phyloP scores from a whole-genome alignment of 2,329 filamentous ascomycete genomes.

The Alternaria conjuncta region DNA sequence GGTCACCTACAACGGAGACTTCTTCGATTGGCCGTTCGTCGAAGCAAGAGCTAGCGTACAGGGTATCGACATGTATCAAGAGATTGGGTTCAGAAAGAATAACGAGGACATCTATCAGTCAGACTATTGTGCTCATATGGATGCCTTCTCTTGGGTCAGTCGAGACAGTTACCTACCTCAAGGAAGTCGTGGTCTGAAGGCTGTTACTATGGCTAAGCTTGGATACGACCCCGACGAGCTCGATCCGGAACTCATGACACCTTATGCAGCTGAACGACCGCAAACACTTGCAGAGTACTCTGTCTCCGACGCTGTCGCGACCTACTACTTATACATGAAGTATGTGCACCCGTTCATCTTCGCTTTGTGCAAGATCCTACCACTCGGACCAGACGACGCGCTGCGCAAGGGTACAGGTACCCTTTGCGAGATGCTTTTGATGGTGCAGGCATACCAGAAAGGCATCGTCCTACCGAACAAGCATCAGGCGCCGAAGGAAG shows the following conservation, averaged over 20 bases:
- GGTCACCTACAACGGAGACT: slow-evolving; percentile 99
- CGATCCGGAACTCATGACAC: slow-evolving; percentile 96
- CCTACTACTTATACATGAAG: slow-evolving; percentile 99
- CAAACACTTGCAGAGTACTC: slow-evolving; percentile 97
- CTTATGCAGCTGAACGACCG: slow-evolving; percentile 82
- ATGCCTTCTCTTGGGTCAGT: slow-evolving; percentile 98
- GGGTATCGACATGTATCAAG: slow-evolving; percentile 98
- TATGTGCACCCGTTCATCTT: slow-evolving; percentile 99
- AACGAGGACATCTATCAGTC: slow-evolving; percentile 96
- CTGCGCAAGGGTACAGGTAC: slow-evolving; percentile 96
- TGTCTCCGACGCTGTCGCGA: slow-evolving; percentile 97
- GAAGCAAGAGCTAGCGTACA: slow-evolving; percentile 91
- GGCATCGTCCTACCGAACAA: slow-evolving; percentile 96
- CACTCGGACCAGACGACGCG: slow-evolving; percentile 89
- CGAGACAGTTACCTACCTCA: slow-evolving; percentile 97
- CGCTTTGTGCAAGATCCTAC: slow-evolving; percentile 95
- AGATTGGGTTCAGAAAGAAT: slow-evolving; percentile 96
- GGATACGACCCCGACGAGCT: slow-evolving; percentile 98
- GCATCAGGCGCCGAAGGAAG: slow-evolving; percentile 85
- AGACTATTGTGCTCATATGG: slow-evolving; percentile 96
- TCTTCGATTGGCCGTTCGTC: slow-evolving; percentile 99
- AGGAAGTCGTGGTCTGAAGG: slow-evolving; percentile 95
- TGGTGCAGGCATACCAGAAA: slow-evolving; percentile 96
- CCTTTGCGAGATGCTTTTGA: slow-evolving; percentile 98
- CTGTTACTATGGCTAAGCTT: slow-evolving; percentile 95